Percentiles rank a stretch among this genome's conserved stretches.
phyloP scores from a whole-genome alignment of 2,329 filamentous ascomycete genomes.

The Ascochyta lentis region DNA sequence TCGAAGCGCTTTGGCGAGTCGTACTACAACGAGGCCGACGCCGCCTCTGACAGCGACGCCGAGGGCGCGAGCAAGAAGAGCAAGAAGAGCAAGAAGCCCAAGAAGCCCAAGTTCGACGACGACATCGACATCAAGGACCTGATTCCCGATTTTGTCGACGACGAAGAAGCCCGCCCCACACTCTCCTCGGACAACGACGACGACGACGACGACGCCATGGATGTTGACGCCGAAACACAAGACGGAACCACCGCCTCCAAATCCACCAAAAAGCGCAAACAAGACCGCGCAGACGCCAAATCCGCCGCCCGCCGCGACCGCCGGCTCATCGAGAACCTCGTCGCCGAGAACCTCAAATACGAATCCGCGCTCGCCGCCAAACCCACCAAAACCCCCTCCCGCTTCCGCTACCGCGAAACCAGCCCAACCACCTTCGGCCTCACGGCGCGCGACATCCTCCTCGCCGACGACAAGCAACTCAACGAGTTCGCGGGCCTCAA shows the following conservation, averaged over 20 bases:
- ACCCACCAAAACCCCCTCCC: slow-evolving; percentile 55
- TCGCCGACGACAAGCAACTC: slow-evolving; percentile 82
- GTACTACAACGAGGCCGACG: slow-evolving; percentile 79
- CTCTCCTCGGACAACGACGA: slow-evolving; percentile 64
- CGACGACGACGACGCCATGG: slow-evolving; percentile 52
- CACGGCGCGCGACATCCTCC: slow-evolving; percentile 87
- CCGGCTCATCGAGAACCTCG: slow-evolving; percentile 81
- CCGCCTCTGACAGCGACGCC: slow-evolving; percentile 39
- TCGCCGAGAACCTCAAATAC: slow-evolving; percentile 81
- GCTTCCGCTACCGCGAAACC: slow-evolving; percentile 93
- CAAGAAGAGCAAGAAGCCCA: slow-evolving; percentile 69
- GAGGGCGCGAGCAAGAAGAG: slow-evolving; percentile 53
- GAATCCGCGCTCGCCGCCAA: slow-evolving; percentile 66
- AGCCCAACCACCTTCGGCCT: slow-evolving; percentile 90
- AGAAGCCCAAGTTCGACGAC: slow-evolving; percentile 93
- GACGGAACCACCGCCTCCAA: slow-evolving; percentile 49
- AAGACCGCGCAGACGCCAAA: slow-evolving; percentile 63
- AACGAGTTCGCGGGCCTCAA: slow-evolving; percentile 94
- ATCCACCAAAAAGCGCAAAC: slow-evolving; percentile 54
- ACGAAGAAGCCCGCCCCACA: slow-evolving; percentile 70
- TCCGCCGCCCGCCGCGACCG: slow-evolving; percentile 81
- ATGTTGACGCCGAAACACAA: slow-evolving; percentile 45
- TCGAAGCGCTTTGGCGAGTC: slow-evolving; percentile 83
- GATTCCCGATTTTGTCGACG: slow-evolving; percentile 82
- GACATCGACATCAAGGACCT: slow-evolving; percentile 97